Evolutionary conservation across 495 filamentous ascomycete species (phyloP), one percentile per base, ranked within the genome.

Genomic region (Neurospora sp.): DNA sequence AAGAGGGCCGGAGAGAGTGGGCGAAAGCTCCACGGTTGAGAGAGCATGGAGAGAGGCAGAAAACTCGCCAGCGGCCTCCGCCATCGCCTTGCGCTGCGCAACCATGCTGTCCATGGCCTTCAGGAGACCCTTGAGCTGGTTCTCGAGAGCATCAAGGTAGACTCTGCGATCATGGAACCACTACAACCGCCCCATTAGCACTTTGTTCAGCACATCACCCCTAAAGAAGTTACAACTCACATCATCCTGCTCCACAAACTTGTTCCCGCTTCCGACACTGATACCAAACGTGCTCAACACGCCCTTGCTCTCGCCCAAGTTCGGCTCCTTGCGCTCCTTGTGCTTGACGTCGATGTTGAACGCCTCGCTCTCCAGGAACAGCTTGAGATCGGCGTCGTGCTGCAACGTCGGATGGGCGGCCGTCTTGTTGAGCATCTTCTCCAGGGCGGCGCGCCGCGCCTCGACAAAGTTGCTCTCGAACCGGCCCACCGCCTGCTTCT

Each of bases 381-480:
- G 88, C 82, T 99, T 99, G 47, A 98, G 84, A 77, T 99, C 96
- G 2, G 86, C 90, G 76, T 99, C 96, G 77, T 97, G 92, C 78
- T 98, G 96, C 69, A 99, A 88, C 71, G 94, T 92, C 38, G 94
- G 91, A 81, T 99, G 96, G 10, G 88, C 87, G 4, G 95, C 93
- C 74, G 90, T 96, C 83, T 97, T 98, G 84, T 98, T 98, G 45
- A 98, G 82, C 96, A 98, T 98, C 74, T 95, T 90, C 82, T 99
- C 96, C 68, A 98, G 82, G 16, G 96, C 96, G 47, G 93, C 90
- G 78, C 96, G 87, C 75, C 96, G 85, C 31, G 93, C 91, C 80
- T 99, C 96, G 71, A 99, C 94, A 77, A 99, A 99, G 79, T 97
- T 96, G 72, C 90, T 92, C 82, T 99, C 96, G 78, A 99, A 99